phyloP scores from a whole-genome alignment of 768 basidiomycete species.

The Chalciporus chontae region DNA sequence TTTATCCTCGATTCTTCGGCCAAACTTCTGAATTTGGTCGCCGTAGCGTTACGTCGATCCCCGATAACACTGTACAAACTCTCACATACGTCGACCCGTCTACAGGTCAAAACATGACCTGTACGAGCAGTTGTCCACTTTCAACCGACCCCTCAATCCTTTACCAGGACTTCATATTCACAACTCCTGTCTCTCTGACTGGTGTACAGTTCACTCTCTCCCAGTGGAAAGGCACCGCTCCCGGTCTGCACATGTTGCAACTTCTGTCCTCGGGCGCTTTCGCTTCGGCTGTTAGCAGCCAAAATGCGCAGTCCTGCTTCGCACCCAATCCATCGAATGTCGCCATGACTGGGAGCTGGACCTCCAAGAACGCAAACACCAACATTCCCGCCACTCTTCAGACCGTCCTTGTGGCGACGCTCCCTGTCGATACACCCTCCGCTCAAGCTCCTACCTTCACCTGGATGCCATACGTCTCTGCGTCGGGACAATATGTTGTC shows the following conservation, averaged over 20 bases:
- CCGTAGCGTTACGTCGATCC: slow-evolving; percentile 77
- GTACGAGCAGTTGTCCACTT: slow-evolving; percentile 76
- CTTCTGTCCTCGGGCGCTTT: slow-evolving; percentile 90
- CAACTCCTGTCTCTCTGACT: slow-evolving; percentile 60
- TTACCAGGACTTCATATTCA: slow-evolving; percentile 94
- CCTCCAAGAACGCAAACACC: slow-evolving; percentile 57
- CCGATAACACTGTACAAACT: slow-evolving; percentile 78
- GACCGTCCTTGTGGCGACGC: slow-evolving; percentile 63
- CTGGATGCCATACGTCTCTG: slow-evolving; percentile 91
- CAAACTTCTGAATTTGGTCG: slow-evolving; percentile 3
- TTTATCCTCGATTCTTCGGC: slow-evolving; percentile 2
- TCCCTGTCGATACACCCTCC: slow-evolving; percentile 60
- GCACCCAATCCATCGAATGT: slow-evolving; percentile 72
- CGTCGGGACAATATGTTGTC: slow-evolving; percentile 81
- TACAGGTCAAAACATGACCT: slow-evolving; percentile 73
- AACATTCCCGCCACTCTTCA: slow-evolving; percentile 78
- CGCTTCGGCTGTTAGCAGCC: slow-evolving; percentile 61
- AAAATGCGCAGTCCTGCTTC: slow-evolving; percentile 72
- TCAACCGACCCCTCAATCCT: slow-evolving; percentile 69
- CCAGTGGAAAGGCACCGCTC: slow-evolving; percentile 65
- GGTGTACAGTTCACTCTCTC: slow-evolving; percentile 86
- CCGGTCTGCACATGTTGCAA: slow-evolving; percentile 89
- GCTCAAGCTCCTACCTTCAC: slow-evolving; percentile 74
- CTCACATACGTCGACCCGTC: slow-evolving; percentile 76
- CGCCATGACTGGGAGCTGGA: slow-evolving; percentile 69